A percentile compares a stretch with the other conserved stretches of the same genome.
These are phyloP conservation scores for Ganoderma meredithae DNA, from an alignment of 1,284 basidiomycete species.

Conservation along the genomic window DNA sequence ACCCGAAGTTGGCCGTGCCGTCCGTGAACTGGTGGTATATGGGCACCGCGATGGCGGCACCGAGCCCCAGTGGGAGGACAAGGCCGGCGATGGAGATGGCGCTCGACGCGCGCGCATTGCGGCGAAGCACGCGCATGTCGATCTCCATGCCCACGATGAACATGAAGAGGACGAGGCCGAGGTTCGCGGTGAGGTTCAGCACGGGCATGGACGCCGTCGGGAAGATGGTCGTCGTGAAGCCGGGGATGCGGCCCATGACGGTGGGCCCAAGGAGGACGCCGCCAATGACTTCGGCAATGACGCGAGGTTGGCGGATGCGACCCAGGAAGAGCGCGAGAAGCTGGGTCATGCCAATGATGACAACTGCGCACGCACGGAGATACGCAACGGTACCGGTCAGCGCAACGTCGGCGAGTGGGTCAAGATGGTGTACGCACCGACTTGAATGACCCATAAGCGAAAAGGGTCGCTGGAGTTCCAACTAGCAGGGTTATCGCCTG, in stretches of 20 bases:
- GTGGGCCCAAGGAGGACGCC: conserved; percentile 64
- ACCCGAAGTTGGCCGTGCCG: conserved; percentile 60
- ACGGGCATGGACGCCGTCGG: conserved; percentile 74
- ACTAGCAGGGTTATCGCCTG: conserved; percentile 67
- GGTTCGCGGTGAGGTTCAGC: conserved; percentile 84
- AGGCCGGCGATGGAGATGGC: conserved; percentile 62
- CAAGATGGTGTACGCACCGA: conserved; percentile 49
- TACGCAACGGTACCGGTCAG: no score
- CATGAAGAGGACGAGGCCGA: conserved; percentile 91
- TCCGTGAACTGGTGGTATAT: conserved; percentile 70
- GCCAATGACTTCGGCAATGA: conserved; percentile 89
- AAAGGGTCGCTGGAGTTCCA: conserved; percentile 75
- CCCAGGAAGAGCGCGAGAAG: conserved; percentile 67
- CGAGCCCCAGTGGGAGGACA: conserved; percentile 74
- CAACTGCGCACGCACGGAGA: conserved; percentile 10
- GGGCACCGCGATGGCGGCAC: conserved; percentile 68
- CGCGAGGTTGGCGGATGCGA: conserved; percentile 82
- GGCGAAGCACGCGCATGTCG: conserved; percentile 53
- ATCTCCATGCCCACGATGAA: conserved; percentile 89
- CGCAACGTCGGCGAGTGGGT: not conserved
- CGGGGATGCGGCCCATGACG: conserved; percentile 78
- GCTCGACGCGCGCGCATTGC: conserved; percentile 51
- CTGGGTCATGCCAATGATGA: conserved; percentile 61
- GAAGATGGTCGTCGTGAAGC: conserved; percentile 79
- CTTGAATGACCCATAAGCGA: conserved; percentile 86